phyloP scores from a whole-genome alignment of 1,284 basidiomycete genomes.

The Melampsora larici-populina region DNA sequence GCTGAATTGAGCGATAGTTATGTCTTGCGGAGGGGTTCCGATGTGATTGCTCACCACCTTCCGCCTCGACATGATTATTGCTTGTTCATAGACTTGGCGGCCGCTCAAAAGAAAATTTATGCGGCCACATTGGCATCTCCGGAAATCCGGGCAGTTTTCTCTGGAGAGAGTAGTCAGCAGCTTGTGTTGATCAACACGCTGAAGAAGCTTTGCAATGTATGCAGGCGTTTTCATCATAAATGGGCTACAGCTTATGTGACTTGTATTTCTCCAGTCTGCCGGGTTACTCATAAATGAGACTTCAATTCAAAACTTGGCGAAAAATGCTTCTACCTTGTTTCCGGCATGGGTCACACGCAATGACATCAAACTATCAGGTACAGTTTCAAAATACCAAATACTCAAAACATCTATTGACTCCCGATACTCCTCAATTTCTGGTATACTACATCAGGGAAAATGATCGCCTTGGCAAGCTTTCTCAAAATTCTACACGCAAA shows the following conservation, averaged over 20 bases:
- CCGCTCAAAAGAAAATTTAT: conserved; percentile 77
- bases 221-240: conserved; percentile 58
- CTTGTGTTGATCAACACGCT: conserved; percentile 75
- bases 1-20: conserved; percentile 75
- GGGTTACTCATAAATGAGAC: conserved; percentile 42
- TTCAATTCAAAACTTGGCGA: conserved; percentile 52
- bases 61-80: conserved; percentile 94
- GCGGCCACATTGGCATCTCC: conserved; percentile 68
- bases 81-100: conserved; percentile 79
- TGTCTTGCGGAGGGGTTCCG: conserved; percentile 77
- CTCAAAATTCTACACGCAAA: conserved; percentile 64
- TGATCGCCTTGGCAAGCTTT: conserved; percentile 70
- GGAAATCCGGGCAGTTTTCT: conserved; percentile 64
- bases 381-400: too few species aligned
- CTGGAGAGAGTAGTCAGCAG: conserved; percentile 70
- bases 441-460: conserved; percentile 56
- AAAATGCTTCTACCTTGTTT: conserved; percentile 66
- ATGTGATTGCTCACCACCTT: conserved; percentile 74
- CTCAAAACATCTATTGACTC: background rate
- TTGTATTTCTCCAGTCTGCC: conserved; percentile 12
- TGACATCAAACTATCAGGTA: conserved; percentile 62
- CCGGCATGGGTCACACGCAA: conserved; percentile 64
- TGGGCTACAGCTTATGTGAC: background rate
- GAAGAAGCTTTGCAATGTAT: conserved; percentile 90
- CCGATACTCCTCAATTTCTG: background rate